Conservation (phyloP, 345 rosid genomes). For the Physaria fendleri region DNA sequence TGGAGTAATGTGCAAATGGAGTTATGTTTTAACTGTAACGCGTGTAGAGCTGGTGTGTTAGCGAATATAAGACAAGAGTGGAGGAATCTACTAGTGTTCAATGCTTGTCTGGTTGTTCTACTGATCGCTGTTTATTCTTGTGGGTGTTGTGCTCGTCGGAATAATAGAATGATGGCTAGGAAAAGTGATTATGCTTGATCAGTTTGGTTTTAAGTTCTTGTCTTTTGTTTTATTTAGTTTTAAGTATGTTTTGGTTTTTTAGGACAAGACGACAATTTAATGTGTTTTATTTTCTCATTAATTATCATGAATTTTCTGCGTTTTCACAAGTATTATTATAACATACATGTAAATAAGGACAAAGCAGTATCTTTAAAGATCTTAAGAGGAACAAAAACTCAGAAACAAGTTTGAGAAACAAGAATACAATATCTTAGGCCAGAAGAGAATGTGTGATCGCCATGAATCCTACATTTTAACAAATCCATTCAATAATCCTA, state of each 20-base stretch:
- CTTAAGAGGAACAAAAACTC: too few relatives aligned
- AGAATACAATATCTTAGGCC: too few relatives aligned
- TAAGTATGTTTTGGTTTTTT: conserved; percentile 3
- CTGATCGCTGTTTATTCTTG: conserved; percentile 26
- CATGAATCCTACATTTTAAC: too few relatives aligned
- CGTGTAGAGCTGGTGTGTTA: conserved; percentile 55
- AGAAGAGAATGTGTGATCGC: too few relatives aligned
- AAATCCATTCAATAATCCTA: too few relatives aligned
- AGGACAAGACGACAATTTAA: not conserved
- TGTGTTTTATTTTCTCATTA: too few relatives aligned
- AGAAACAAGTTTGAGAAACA: too few relatives aligned
- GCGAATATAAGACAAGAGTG: conserved; percentile 36
- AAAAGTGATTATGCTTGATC: conserved; percentile 8
- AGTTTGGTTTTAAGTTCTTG: not conserved
- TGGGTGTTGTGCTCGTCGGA: conserved; percentile 38
- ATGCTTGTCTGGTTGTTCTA: conserved; percentile 22
- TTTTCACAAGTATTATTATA: too few relatives aligned
- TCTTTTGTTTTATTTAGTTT: not conserved
- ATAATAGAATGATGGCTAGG: conserved; percentile 21
- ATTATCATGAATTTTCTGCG: too few relatives aligned
- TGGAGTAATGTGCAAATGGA: conserved; percentile 44
- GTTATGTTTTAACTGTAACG: conserved; percentile 31
- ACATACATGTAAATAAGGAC: too few relatives aligned
- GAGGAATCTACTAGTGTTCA: conserved; percentile 35
- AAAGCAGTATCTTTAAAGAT: too few relatives aligned